Conservation (phyloP, 202 grass and related monocot genomes). For the Panicum hallii region DNA sequence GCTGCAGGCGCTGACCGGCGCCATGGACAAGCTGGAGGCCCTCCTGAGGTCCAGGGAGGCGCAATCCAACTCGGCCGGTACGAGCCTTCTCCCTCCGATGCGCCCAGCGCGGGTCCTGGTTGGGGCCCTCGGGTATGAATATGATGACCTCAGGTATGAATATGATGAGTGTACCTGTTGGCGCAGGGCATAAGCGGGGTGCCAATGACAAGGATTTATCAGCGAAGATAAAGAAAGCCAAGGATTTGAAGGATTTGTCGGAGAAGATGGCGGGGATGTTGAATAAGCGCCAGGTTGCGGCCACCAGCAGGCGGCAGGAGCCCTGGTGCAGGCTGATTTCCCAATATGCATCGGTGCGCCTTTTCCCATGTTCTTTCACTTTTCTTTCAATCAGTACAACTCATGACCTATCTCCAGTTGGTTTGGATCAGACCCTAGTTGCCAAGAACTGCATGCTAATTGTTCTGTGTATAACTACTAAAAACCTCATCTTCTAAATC, state of each 20-base stretch:
- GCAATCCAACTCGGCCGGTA: conserved; percentile 46
- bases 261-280: conserved; percentile 48
- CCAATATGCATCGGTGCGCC: conserved; percentile 70
- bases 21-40: conserved; percentile 57
- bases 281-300: conserved; percentile 23
- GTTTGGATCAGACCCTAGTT: conserved; percentile 7
- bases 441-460: neutral
- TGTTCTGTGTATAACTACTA: neutral
- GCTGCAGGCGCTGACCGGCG: conserved; percentile 54
- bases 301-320: conserved; percentile 43
- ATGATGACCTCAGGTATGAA: conserved; percentile 7
- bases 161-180: conserved; percentile 13
- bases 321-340: conserved; percentile 91
- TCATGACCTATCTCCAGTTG: neutral
- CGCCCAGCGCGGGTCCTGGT: neutral
- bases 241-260: conserved; percentile 61
- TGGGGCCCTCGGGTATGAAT: neutral
- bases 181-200: conserved; percentile 44
- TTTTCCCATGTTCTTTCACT: conserved; percentile 7
- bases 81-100: neutral
- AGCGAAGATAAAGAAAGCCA: conserved; percentile 49
- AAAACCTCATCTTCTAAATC: conserved; percentile 34
- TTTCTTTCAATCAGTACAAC: neutral
- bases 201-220: conserved; percentile 45
- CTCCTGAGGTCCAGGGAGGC: conserved; percentile 47